Percentiles rank a stretch among this genome's conserved stretches.
phyloP scores from a whole-genome alignment of 2,329 filamentous ascomycete species.

The Xylaria polymorpha region DNA sequence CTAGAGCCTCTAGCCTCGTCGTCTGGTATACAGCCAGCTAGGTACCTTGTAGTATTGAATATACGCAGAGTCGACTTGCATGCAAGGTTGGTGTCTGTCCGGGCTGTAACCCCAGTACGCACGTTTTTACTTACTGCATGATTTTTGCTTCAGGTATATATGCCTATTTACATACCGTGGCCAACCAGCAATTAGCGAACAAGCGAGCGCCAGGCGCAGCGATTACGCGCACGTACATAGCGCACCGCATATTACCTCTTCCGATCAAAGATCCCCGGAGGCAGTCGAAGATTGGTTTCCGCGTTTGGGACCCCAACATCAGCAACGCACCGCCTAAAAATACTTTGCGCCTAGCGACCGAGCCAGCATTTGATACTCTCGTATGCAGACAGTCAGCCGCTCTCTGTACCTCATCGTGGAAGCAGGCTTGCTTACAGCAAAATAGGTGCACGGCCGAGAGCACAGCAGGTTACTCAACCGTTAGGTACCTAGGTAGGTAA shows the following conservation, averaged over 20 bases:
- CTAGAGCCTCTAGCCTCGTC: conserved; percentile 30
- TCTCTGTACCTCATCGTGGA: conserved; percentile 17
- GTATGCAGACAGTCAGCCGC: conserved; percentile 20
- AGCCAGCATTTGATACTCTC: conserved; percentile 20
- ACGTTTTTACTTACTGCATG: conserved; percentile 37
- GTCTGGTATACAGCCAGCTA: conserved; percentile 23
- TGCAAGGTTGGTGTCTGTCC: conserved; percentile 35
- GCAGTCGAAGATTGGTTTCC: conserved; percentile 37
- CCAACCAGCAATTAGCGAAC: conserved; percentile 35
- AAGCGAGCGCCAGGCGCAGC: conserved; percentile 34
- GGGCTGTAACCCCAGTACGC: conserved; percentile 36
- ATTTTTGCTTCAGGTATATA: conserved; percentile 36
- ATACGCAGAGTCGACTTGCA: conserved; percentile 26
- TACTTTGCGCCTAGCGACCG: conserved; percentile 14
- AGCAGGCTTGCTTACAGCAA: conserved; percentile 21
- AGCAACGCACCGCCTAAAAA: conserved; percentile 35
- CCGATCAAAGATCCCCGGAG: conserved; percentile 35
- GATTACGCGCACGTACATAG: conserved; percentile 43
- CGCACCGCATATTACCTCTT: conserved; percentile 41
- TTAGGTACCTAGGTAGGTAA: not conserved
- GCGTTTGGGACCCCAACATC: conserved; percentile 29
- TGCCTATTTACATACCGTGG: conserved; percentile 28
- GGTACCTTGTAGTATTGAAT: conserved; percentile 38
- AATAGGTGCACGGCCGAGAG: conserved; percentile 17
- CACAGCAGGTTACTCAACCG: not conserved